Base-by-base conservation (phyloP, 305 asterid genomes). In the Solanum aculeatissimum region DNA sequence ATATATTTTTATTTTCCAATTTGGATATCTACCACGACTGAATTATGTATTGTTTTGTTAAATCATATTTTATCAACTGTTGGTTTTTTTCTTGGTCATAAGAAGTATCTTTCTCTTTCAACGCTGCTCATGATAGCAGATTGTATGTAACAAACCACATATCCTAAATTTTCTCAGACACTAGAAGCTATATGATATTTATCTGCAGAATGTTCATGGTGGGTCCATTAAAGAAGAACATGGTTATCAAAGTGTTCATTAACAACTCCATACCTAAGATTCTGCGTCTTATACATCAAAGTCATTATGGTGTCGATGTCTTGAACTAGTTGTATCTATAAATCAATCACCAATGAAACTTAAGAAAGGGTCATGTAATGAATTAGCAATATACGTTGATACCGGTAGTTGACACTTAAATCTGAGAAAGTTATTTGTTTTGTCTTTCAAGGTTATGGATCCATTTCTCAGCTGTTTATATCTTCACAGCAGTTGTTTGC, bases 401-500 rank as follows among this genome's bases (percentile, higher is more conserved):
- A 29, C 27, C 0, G 49, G 82, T 78, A 78, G 32, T 19, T 53
- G 66, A 12, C 49, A 9, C 63, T 49, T 4, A 77, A 49, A 29
- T 53, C 65, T 78, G 32, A 53, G 47, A 91, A 83, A 49, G 86
- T 65, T 65, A 84, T 88, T 80, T 32, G 88, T 90, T 84, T 63
- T 87, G 83, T 69, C 89, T 88, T 89, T 86, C 78, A 89, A 97
- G 99, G 98, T 93, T 97, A 83, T 97, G 99, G 99, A 88, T 97
- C 89, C 99, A 97, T 91, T 97, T 95, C 90, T 87, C 89, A 83
- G 98, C 98, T 71, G 91, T 94, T 62, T 97, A 95, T 88, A 69
- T 90, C 82, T 92, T 97, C 97, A 94, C 99, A 29, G 97, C 93
- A 77, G 93, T 93, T 82, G 98, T 95, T 88, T 95, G 99, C 95